Conservation (phyloP, 768 basidiomycete species). For the Rhodotorula toruloides region DNA sequence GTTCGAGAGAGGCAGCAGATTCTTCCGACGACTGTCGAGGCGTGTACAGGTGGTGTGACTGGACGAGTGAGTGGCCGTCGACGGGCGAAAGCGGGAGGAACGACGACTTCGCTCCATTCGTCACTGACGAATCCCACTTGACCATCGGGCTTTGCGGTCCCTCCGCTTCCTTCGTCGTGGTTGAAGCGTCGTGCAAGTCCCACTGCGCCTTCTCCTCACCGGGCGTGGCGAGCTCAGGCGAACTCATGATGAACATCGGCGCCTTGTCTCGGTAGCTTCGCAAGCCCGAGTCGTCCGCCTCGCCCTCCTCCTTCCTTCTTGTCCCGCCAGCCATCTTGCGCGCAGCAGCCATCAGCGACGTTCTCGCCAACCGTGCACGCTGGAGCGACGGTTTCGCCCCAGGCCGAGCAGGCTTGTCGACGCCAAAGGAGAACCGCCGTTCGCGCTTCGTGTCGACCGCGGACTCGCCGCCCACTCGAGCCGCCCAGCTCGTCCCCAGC, state of each 20-base stretch:
- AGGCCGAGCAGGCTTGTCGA: too few species aligned
- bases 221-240: conserved; percentile 23
- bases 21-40: too few species aligned
- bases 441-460: too few species aligned
- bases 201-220: conserved; percentile 6
- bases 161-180: too few species aligned
- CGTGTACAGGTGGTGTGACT: too few species aligned
- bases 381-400: too few species aligned
- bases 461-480: too few species aligned
- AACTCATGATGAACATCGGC: conserved; percentile 12
- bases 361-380: too few species aligned
- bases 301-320: neutral
- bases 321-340: too few species aligned
- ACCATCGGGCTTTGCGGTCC: conserved; percentile 25
- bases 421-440: too few species aligned
- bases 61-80: conserved; percentile 3
- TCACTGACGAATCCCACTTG: conserved; percentile 20
- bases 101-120: neutral
- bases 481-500: too few species aligned
- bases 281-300: neutral
- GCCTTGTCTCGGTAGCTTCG: conserved; percentile 7
- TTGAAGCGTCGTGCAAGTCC: neutral
- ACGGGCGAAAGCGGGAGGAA: conserved; percentile 14
- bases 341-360: too few species aligned
- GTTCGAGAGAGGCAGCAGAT: neutral